A percentile compares a stretch with the other conserved stretches of the same genome.
Evolutionary conservation across 208 protist species (phyloP).

Genomic region (Trypanosomatidae sp.): DNA sequence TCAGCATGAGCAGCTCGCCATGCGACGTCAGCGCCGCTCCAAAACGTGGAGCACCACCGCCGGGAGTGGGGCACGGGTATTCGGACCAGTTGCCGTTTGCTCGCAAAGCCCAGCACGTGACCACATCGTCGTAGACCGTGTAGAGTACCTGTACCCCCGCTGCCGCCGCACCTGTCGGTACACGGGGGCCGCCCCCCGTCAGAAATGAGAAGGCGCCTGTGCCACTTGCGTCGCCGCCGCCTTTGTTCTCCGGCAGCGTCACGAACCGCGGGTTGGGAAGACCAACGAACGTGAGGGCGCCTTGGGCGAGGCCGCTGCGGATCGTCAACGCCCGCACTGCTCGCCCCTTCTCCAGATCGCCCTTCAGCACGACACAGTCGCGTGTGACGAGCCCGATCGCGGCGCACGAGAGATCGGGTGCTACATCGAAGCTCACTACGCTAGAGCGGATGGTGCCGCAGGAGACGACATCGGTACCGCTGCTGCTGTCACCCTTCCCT

Average conservation of each 20-base stretch:
- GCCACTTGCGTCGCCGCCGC: not conserved
- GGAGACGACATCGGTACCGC: slow-evolving; percentile 15
- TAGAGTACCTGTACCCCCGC: slow-evolving; percentile 42
- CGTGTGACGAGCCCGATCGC: slow-evolving; percentile 86
- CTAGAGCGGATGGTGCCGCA: slow-evolving; percentile 32
- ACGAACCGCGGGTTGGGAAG: slow-evolving; percentile 17
- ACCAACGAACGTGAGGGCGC: slow-evolving; percentile 46
- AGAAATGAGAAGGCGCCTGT: not conserved
- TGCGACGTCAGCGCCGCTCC: slow-evolving; percentile 35
- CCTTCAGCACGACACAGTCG: slow-evolving; percentile 70
- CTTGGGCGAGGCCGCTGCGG: slow-evolving; percentile 32
- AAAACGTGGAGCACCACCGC: slow-evolving; percentile 22
- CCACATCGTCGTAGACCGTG: slow-evolving; percentile 48
- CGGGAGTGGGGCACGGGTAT: slow-evolving; percentile 35
- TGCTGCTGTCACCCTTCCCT: not conserved
- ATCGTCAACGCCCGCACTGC: slow-evolving; percentile 31
- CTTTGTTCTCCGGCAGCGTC: slow-evolving; percentile 7
- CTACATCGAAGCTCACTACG: slow-evolving; percentile 83
- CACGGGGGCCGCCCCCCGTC: not conserved
- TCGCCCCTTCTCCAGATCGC: slow-evolving; percentile 47
- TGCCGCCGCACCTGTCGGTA: not conserved
- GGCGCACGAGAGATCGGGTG: slow-evolving; percentile 79
- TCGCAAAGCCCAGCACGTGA: slow-evolving; percentile 55
- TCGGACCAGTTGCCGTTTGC: slow-evolving; percentile 36
- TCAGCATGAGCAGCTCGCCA: slow-evolving; percentile 44